Evolutionary conservation across 805 yeast genomes (phyloP).

Genomic region (Maudiozyma turicensis): DNA sequence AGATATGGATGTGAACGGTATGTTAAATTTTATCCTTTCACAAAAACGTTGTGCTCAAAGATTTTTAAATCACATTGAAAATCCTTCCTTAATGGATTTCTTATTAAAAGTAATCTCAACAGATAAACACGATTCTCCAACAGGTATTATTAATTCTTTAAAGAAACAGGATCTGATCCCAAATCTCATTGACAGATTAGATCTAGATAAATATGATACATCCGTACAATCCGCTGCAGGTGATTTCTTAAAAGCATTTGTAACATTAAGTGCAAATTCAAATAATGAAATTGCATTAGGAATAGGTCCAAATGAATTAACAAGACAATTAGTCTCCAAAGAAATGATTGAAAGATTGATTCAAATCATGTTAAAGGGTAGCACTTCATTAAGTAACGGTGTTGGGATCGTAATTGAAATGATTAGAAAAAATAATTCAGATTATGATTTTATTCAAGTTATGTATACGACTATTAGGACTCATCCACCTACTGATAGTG

Average conservation of each 20-base stretch:
- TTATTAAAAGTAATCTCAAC: slow-evolving; percentile 81
- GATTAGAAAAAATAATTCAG: slow-evolving; percentile 89
- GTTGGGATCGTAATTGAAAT: slow-evolving; percentile 91
- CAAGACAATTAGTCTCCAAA: slow-evolving; percentile 79
- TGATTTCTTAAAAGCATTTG: slow-evolving; percentile 87
- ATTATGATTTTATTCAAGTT: slow-evolving; percentile 84
- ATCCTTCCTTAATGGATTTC: slow-evolving; percentile 91
- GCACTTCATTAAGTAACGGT: slow-evolving; percentile 83
- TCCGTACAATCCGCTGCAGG: slow-evolving; percentile 87
- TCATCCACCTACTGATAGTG: slow-evolving; percentile 87
- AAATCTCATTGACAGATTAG: slow-evolving; percentile 58
- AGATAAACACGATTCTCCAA: slow-evolving; percentile 80
- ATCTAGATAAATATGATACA: slow-evolving; percentile 44
- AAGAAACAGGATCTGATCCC: slow-evolving; percentile 67
- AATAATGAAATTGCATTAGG: slow-evolving; percentile 81
- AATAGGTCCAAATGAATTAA: slow-evolving; percentile 90
- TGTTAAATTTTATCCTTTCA: slow-evolving; percentile 55
- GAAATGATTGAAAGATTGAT: slow-evolving; percentile 57
- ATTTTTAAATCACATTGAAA: slow-evolving; percentile 76
- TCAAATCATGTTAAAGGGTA: slow-evolving; percentile 67
- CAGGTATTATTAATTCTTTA: slow-evolving; percentile 73
- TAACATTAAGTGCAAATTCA: slow-evolving; percentile 85
- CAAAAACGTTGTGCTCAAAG: slow-evolving; percentile 64
- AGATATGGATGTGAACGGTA: slow-evolving; percentile 79
- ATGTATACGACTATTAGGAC: slow-evolving; percentile 70